Evolutionary conservation across 2,329 filamentous ascomycete genomes (phyloP), one percentile per base, ranked within the genome.

Genomic region (Dendryphion nanum): DNA sequence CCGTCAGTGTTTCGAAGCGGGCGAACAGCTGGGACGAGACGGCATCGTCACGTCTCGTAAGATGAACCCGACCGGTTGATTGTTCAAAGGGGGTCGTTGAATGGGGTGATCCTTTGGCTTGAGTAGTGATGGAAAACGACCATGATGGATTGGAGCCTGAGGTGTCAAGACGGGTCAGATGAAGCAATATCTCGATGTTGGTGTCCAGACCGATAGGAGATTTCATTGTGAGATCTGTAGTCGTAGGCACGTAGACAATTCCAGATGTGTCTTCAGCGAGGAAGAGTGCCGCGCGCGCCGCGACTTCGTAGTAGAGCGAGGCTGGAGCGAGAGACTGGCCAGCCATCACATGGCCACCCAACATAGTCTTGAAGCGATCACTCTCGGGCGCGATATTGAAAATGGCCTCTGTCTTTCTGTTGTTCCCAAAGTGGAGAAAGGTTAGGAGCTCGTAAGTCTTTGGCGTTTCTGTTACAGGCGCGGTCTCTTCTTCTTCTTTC

Each of bases 311-410:
- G 33, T 71, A 39, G 0, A 74, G 37, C 0, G 65, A 71, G 0
- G 54, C 63, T 0, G 73, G 72, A 20, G 57, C 63, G 8, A 67
- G 69, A 56, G 0, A 66, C 69, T 1, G 67, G 64, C 20, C 63
- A 40, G 61, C 64, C 30, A 72, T 67, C 2, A 68, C 29, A 40
- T 77, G 72, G 6, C 63, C 64, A 0, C 50, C 38, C 0, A 75
- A 33, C 3, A 67, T 39, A 0, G 45, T 19, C 16, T 64, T 33
- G 44, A 67, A 77, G 21, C 63, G 51, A 0, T 58, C 37, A 0
- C 44, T 55, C 3, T 24, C 38, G 0, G 69, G 71, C 42, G 73
- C 70, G 52, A 76, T 55, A 0, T 59, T 59, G 59, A 76, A 76
- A 0, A 61, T 53, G 0, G 62, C 59, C 3, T 33, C 34, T 4